These are phyloP conservation scores for Oryza meyeriana DNA, from an alignment of 176 grass and related monocot species.

Conservation along the genomic window DNA sequence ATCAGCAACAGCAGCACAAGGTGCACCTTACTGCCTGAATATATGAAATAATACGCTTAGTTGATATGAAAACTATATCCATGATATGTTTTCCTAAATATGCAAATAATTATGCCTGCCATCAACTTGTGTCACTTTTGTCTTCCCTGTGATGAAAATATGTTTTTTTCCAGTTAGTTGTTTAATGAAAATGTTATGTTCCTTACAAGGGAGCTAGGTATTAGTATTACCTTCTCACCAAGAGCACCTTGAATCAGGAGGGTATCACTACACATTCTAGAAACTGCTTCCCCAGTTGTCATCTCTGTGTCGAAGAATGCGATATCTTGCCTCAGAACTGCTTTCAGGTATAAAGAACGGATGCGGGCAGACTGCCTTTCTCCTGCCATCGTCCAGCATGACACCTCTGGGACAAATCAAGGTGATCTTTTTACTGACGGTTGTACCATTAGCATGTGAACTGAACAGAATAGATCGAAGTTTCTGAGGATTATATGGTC, in stretches of 20 bases:
- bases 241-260: slow-evolving; percentile 54
- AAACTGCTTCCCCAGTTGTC: slow-evolving; percentile 54
- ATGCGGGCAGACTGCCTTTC: slow-evolving; percentile 54
- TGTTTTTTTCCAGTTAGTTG: not conserved
- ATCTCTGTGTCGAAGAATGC: slow-evolving; percentile 60
- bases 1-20: not conserved
- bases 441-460: not conserved
- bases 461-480: not conserved
- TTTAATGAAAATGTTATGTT: not conserved
- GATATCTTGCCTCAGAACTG: slow-evolving; percentile 55
- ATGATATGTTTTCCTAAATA: not conserved
- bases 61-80: not conserved
- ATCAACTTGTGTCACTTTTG: not conserved
- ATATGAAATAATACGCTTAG: not conserved
- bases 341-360: slow-evolving; percentile 51
- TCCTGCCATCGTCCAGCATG: slow-evolving; percentile 60
- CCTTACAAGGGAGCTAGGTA: not conserved
- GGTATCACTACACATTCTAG: slow-evolving; percentile 52
- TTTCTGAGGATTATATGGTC: not conserved
- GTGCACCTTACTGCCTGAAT: not conserved
- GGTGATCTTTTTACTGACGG: not conserved
- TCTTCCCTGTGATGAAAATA: not conserved
- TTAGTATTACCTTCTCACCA: slow-evolving; percentile 53
- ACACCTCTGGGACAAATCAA: slow-evolving; percentile 44
- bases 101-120: not conserved